phyloP scores from a whole-genome alignment of 176 grass and related monocot species.

The Guadua angustifolia region DNA sequence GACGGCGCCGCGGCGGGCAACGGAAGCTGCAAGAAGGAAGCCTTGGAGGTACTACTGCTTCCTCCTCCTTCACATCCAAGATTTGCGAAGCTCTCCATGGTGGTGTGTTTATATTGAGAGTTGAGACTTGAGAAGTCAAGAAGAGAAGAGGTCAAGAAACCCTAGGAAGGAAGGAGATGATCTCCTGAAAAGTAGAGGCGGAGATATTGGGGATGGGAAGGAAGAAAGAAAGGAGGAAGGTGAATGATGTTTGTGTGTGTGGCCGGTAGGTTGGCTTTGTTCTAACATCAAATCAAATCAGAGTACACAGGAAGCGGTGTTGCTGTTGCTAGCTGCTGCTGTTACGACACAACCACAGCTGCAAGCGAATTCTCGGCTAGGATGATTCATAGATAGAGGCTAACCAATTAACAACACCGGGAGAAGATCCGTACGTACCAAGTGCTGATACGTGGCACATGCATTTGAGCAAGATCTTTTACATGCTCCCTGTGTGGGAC shows the following conservation, averaged over 20 bases:
- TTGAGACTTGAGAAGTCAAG: neutral
- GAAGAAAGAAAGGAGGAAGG: slow-evolving; percentile 16
- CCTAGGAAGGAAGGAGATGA: slow-evolving; percentile 44
- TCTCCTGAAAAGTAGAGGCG: slow-evolving; percentile 10
- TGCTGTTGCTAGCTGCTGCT: slow-evolving; percentile 24
- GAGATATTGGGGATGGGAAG: slow-evolving; percentile 4
- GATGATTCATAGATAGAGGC: slow-evolving; percentile 13
- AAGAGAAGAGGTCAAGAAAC: slow-evolving; percentile 29
- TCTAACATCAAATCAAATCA: slow-evolving; percentile 95
- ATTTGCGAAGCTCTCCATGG: slow-evolving; percentile 47
- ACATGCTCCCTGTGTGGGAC: neutral
- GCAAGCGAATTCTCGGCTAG: slow-evolving; percentile 2
- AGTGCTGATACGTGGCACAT: slow-evolving; percentile 30
- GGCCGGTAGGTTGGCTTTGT: slow-evolving; percentile 81
- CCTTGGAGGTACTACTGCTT: slow-evolving; percentile 51
- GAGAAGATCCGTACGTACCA: slow-evolving; percentile 11
- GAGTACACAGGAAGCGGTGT: slow-evolving; percentile 53
- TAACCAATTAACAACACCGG: neutral
- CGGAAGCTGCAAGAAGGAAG: slow-evolving; percentile 66
- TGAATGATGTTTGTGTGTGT: slow-evolving; percentile 42
- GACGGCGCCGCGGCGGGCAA: slow-evolving; percentile 18
- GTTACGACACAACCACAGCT: neutral
- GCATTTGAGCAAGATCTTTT: neutral
- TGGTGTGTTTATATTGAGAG: neutral
- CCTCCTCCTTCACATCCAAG: slow-evolving; percentile 41